Percentiles rank a stretch among this genome's conserved stretches.
Evolutionary conservation across 192 early-diverging fungal genomes (phyloP).

Genomic region (Coemansia sp.): DNA sequence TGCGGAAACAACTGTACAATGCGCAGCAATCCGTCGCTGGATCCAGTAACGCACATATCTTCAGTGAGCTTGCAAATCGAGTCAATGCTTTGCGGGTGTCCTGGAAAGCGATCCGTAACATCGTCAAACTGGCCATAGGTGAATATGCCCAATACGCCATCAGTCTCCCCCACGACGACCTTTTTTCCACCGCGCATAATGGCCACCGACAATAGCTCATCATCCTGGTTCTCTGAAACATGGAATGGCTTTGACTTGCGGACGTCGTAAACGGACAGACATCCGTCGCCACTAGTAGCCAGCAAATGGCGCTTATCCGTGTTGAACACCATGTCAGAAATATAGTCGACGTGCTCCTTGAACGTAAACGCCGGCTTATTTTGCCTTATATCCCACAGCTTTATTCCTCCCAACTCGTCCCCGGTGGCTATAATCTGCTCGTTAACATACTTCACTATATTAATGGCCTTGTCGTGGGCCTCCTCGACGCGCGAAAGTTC

Average conservation of each 20-base stretch:
- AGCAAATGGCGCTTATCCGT: conserved; percentile 75
- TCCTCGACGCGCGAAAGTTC: conserved; percentile 66
- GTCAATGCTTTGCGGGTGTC: conserved; percentile 91
- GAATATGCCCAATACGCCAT: conserved; percentile 86
- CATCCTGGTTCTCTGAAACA: conserved; percentile 93
- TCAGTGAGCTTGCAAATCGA: conserved; percentile 84
- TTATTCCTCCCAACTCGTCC: conserved; percentile 86
- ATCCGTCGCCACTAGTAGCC: conserved; percentile 86
- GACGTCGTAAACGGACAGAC: conserved; percentile 87
- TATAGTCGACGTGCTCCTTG: conserved; percentile 88
- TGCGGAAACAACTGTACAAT: conserved; percentile 90
- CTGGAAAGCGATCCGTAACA: conserved; percentile 88
- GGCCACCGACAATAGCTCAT: conserved; percentile 85
- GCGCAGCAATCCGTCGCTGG: conserved; percentile 87
- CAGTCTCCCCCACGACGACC: conserved; percentile 89
- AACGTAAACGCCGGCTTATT: conserved; percentile 76
- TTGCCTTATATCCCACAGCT: conserved; percentile 88
- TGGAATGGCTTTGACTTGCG: conserved; percentile 82
- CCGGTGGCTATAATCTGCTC: conserved; percentile 86
- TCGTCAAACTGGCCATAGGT: conserved; percentile 92
- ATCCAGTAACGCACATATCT: conserved; percentile 83
- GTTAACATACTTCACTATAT: conserved; percentile 69
- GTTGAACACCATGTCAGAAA: conserved; percentile 81
- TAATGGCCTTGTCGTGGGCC: conserved; percentile 85
- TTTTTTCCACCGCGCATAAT: conserved; percentile 69